Percentiles rank a stretch among this genome's conserved stretches.
phyloP scores from a whole-genome alignment of 495 filamentous ascomycete species.

The Talaromyces adpressus region DNA sequence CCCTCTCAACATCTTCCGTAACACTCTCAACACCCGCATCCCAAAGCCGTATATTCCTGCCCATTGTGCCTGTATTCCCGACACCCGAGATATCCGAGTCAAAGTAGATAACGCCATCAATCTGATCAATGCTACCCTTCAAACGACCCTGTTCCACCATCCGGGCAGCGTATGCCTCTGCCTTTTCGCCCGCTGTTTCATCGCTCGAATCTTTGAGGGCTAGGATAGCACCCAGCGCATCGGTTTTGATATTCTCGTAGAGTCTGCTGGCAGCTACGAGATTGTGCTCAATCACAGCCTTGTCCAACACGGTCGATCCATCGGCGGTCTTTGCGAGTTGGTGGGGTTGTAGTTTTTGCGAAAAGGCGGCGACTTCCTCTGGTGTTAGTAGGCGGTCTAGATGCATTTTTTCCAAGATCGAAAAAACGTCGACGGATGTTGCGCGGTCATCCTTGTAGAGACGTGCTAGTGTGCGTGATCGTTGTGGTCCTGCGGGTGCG shows the following conservation, averaged over 20 bases:
- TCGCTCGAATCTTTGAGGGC: conserved; percentile 47
- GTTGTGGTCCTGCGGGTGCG: conserved; percentile 81
- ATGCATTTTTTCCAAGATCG: conserved; percentile 96
- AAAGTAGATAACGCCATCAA: conserved; percentile 82
- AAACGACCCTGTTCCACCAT: conserved; percentile 95
- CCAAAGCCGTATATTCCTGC: conserved; percentile 71
- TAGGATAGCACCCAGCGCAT: conserved; percentile 67
- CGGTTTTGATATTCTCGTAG: conserved; percentile 82
- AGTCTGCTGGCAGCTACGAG: conserved; percentile 76
- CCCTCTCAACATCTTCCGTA: conserved; percentile 81
- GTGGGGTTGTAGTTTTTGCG: conserved; percentile 71
- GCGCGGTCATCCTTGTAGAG: conserved; percentile 94
- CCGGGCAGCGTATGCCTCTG: conserved; percentile 82
- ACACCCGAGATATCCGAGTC: conserved; percentile 58
- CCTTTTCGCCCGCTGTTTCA: conserved; percentile 60
- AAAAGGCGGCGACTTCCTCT: conserved; percentile 79
- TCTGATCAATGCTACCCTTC: conserved; percentile 87
- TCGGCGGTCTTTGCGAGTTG: conserved; percentile 85
- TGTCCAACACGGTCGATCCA: conserved; percentile 87
- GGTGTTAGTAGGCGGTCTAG: conserved; percentile 76
- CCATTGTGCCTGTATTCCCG: conserved; percentile 43
- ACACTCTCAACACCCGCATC: conserved; percentile 79
- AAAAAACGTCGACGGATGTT: conserved; percentile 65
- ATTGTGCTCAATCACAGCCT: conserved; percentile 94
- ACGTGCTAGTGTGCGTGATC: conserved; percentile 68